Evolutionary conservation across 1,284 basidiomycete species (phyloP).

Genomic region (Ganoderma lingzhi): DNA sequence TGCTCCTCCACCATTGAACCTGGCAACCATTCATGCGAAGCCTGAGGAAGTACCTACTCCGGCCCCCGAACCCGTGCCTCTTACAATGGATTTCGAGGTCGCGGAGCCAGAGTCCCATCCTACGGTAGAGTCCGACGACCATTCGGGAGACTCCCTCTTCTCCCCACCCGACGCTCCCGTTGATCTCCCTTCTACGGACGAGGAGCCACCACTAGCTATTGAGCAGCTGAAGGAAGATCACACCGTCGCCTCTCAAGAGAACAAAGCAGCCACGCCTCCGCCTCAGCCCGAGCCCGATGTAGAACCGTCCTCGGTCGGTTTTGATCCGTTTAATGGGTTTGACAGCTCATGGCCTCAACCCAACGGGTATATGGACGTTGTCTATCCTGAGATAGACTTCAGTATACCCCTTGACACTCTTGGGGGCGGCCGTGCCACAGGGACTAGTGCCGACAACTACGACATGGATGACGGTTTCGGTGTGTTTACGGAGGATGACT

Average conservation of each 20-base stretch:
- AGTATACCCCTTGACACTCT: slow-evolving; percentile 54
- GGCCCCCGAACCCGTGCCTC: neutral
- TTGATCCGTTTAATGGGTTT: slow-evolving; percentile 38
- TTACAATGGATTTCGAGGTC: slow-evolving; percentile 3
- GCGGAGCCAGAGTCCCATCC: slow-evolving; percentile 23
- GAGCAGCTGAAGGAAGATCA: slow-evolving; percentile 10
- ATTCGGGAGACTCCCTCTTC: slow-evolving; percentile 36
- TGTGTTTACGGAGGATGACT: slow-evolving; percentile 79
- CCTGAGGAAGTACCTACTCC: slow-evolving; percentile 7
- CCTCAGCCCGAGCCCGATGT: neutral
- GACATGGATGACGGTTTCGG: slow-evolving; percentile 63
- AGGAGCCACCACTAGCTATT: slow-evolving; percentile 10
- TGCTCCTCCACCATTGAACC: neutral
- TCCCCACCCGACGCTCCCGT: slow-evolving; percentile 32
- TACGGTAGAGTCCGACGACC: slow-evolving; percentile 30
- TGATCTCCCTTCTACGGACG: slow-evolving; percentile 30
- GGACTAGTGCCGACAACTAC: slow-evolving; percentile 46
- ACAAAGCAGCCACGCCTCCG: neutral
- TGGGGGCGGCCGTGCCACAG: slow-evolving; percentile 40
- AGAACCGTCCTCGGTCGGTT: slow-evolving; percentile 10
- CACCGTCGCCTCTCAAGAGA: neutral
- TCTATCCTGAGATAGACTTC: slow-evolving; percentile 49
- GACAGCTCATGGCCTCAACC: slow-evolving; percentile 51
- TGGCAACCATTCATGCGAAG: neutral
- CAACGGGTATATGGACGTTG: slow-evolving; percentile 52